These are phyloP conservation scores for Hanseniaspora valbyensis DNA, from an alignment of 805 yeast genomes.

Conservation along the genomic window DNA sequence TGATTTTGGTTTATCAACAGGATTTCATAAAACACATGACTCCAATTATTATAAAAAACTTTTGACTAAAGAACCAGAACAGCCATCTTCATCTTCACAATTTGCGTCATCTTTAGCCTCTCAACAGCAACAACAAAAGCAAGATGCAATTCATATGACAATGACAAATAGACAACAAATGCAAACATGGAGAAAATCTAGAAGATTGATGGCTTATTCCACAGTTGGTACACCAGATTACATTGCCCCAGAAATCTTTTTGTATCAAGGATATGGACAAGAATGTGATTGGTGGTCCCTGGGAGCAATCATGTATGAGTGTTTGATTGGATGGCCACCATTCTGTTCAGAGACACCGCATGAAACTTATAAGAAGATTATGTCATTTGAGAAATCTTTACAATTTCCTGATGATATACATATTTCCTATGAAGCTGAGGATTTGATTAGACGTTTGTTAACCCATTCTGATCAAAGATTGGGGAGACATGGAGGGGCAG, in stretches of 20 bases:
- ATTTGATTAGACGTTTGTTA: constrained; percentile 63
- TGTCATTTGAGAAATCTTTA: constrained; percentile 81
- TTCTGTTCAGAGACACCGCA: constrained; percentile 91
- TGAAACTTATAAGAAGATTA: constrained; percentile 81
- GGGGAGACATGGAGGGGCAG: constrained; percentile 86
- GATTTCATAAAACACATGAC: constrained; percentile 89
- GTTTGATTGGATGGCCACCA: constrained; percentile 95
- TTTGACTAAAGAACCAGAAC: constrained; percentile 44
- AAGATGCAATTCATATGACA: constrained; percentile 92
- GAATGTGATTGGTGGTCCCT: constrained; percentile 98
- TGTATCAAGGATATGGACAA: constrained; percentile 90
- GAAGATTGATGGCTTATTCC: constrained; percentile 88
- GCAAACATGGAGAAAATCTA: constrained; percentile 89
- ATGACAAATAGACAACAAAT: constrained; percentile 91
- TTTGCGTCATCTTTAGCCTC: too few species aligned
- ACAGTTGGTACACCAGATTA: constrained; percentile 96
- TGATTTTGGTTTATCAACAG: constrained; percentile 81
- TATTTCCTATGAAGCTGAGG: constrained; percentile 78
- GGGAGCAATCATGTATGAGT: constrained; percentile 94
- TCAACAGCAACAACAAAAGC: constrained; percentile 35
- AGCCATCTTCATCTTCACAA: too few species aligned
- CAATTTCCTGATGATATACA: constrained; percentile 88
- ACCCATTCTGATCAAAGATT: constrained; percentile 70
- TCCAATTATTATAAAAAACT: constrained; percentile 74
- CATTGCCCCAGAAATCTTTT: constrained; percentile 88